These are phyloP conservation scores for Aureobasidium sp. DNA, from an alignment of 2,329 filamentous ascomycete species.

Conservation along the genomic window DNA sequence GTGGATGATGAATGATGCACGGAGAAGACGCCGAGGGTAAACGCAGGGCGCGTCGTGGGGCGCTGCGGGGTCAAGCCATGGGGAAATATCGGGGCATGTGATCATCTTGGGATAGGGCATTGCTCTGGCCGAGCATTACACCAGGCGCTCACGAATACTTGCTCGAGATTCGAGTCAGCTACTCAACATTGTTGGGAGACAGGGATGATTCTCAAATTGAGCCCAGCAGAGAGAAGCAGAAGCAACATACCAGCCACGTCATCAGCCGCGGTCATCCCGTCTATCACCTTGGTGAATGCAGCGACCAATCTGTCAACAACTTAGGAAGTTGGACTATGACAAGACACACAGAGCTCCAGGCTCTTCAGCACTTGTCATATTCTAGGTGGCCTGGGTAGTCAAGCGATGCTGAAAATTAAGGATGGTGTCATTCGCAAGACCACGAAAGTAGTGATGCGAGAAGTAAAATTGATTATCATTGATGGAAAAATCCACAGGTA, in stretches of 20 bases:
- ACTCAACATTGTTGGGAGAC: background rate
- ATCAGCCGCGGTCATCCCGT: background rate
- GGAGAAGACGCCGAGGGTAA: slow-evolving; percentile 12
- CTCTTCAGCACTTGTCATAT: no score
- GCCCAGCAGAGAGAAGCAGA: background rate
- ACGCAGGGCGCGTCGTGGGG: slow-evolving; percentile 12
- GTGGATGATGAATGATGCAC: background rate
- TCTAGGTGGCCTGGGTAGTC: no score
- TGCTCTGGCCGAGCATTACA: background rate
- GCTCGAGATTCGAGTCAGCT: background rate
- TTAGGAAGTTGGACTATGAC: background rate
- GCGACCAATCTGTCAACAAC: background rate
- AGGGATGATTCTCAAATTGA: background rate
- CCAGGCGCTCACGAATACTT: background rate
- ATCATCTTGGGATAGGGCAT: background rate
- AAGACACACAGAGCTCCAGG: no score
- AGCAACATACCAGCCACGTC: slow-evolving; percentile 11
- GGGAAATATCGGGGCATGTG: slow-evolving; percentile 5
- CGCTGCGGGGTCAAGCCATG: slow-evolving; percentile 8
- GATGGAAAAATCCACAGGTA: background rate
- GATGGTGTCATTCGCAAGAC: no score
- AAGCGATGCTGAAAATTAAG: no score
- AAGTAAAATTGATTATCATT: background rate
- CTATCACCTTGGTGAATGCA: background rate
- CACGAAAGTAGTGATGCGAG: background rate